phyloP scores from a whole-genome alignment of 129 eudicot species.

The sunflower (Helianthus annuus) region DNA sequence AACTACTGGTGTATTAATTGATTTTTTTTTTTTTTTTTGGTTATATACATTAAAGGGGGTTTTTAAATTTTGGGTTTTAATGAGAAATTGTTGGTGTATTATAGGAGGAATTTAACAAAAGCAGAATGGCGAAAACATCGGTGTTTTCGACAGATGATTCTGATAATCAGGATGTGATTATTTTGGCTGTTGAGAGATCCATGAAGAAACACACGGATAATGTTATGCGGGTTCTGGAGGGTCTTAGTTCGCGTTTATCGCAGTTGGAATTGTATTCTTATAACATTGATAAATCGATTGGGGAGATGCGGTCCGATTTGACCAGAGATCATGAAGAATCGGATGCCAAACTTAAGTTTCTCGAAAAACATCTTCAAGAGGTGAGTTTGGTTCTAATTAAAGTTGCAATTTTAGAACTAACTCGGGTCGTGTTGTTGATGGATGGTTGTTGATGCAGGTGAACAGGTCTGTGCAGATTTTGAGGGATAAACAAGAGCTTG shows the following conservation, averaged over 20 bases:
- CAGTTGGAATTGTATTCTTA: conserved; percentile 90
- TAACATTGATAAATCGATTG: conserved; percentile 87
- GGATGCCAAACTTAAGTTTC: conserved; percentile 70
- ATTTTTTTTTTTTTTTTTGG: too few species aligned
- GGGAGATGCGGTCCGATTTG: conserved; percentile 88
- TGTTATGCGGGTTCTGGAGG: conserved; percentile 91
- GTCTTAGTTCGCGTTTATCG: conserved; percentile 87
- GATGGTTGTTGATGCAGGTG: conserved; percentile 9
- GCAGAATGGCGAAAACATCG: conserved; percentile 77
- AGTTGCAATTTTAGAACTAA: too few species aligned
- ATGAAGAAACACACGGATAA: conserved; percentile 87
- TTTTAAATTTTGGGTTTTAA: too few species aligned
- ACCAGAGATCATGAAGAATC: conserved; percentile 75
- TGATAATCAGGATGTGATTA: conserved; percentile 58
- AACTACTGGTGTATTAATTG: too few species aligned
- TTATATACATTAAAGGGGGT: too few species aligned
- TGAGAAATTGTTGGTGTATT: background rate
- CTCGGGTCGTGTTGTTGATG: too few species aligned
- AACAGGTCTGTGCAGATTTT: conserved; percentile 90
- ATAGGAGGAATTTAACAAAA: conserved; percentile 81
- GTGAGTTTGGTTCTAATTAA: conserved; percentile 15
- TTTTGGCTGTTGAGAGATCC: conserved; percentile 68
- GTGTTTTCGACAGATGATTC: conserved; percentile 79
- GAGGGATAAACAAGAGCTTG: conserved; percentile 92
- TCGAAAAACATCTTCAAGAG: conserved; percentile 92